A percentile compares a stretch with the other conserved stretches of the same genome.
phyloP scores from a whole-genome alignment of 805 yeast genomes.

The Tetrapisispora phaffii region DNA sequence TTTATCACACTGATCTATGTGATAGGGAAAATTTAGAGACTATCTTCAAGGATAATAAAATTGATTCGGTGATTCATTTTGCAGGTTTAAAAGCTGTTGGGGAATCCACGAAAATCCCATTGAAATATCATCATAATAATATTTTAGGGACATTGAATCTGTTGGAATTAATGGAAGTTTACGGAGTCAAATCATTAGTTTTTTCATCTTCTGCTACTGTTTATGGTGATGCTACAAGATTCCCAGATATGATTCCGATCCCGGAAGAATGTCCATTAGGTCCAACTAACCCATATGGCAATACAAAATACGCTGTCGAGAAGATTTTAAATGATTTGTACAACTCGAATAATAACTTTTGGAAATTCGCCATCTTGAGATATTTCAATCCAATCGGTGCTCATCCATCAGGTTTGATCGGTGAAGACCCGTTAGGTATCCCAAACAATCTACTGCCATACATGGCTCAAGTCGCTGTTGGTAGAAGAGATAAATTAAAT shows the following conservation, averaged over 20 bases:
- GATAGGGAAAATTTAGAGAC: slow-evolving; percentile 39
- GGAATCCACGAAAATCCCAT: slow-evolving; percentile 60
- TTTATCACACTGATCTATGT: slow-evolving; percentile 47
- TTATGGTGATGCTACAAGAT: slow-evolving; percentile 71
- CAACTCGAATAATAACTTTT: slow-evolving; percentile 14
- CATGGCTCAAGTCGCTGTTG: slow-evolving; percentile 69
- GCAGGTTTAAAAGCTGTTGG: slow-evolving; percentile 82
- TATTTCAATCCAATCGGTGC: slow-evolving; percentile 85
- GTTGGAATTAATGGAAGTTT: slow-evolving; percentile 41
- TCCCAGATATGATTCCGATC: slow-evolving; percentile 63
- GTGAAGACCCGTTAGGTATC: slow-evolving; percentile 71
- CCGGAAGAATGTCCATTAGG: slow-evolving; percentile 70
- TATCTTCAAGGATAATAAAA: slow-evolving; percentile 40
- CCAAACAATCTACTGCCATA: slow-evolving; percentile 71
- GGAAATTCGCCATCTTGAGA: slow-evolving; percentile 55
- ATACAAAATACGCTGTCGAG: slow-evolving; percentile 60
- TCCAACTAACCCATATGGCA: slow-evolving; percentile 72
- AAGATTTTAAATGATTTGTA: slow-evolving; percentile 47
- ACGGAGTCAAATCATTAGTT: slow-evolving; percentile 44
- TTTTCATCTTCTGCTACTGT: slow-evolving; percentile 78
- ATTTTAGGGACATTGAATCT: slow-evolving; percentile 54
- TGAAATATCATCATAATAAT: slow-evolving; percentile 59
- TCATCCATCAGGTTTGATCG: slow-evolving; percentile 69
- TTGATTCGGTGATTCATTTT: slow-evolving; percentile 61
- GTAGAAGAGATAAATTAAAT: slow-evolving; percentile 53